Base-by-base conservation (phyloP, 2,329 filamentous ascomycete species). In the Phaeosphaeriaceae sp. region DNA sequence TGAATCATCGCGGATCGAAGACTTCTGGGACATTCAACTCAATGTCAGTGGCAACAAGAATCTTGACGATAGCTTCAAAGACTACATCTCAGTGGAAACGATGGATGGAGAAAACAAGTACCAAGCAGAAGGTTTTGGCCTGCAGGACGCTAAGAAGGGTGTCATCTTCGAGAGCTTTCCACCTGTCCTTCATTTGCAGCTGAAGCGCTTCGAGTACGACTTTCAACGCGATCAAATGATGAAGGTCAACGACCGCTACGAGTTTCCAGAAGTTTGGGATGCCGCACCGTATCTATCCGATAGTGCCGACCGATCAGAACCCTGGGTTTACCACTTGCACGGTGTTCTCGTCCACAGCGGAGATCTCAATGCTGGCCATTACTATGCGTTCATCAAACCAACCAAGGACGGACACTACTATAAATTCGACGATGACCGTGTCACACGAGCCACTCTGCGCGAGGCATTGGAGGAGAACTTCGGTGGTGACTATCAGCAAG, bases 41-140 rank as follows among this genome's bases (percentile, higher is more conserved):
- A 99, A 98, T 67, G 96, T 99, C 51, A 91, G 91, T 62, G 93
- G 93, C 31, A 97, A 97, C 83, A 93, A 92, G 80, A 94, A 91
- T 61, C 82, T 99, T 31, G 90, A 96, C 63, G 93, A 96, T 70
- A 98, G 94, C 74, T 98, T 99, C 82, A 89, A 89, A 74, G 93
- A 98, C 78, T 99, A 99, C 75, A 90, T 99, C 67, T 90, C 96
- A 72, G 94, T 97, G 36, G 95, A 99, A 79, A 96, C 93, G 33
- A 89, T 99, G 78, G 93, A 98, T 66, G 95, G 95, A 42, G 96
- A 99, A 76, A 99, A 99, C 82, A 96, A 98, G 77, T 99, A 99
- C 75, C 95, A 92, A 76, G 95, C 95, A 1, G 91, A 96, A 68
- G 88, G 95, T 48, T 90, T 91, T 80, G 95, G 95, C 69, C 84